Evolutionary conservation across 2,329 filamentous ascomycete genomes (phyloP).

Genomic region (Trichothecium sympodiale): DNA sequence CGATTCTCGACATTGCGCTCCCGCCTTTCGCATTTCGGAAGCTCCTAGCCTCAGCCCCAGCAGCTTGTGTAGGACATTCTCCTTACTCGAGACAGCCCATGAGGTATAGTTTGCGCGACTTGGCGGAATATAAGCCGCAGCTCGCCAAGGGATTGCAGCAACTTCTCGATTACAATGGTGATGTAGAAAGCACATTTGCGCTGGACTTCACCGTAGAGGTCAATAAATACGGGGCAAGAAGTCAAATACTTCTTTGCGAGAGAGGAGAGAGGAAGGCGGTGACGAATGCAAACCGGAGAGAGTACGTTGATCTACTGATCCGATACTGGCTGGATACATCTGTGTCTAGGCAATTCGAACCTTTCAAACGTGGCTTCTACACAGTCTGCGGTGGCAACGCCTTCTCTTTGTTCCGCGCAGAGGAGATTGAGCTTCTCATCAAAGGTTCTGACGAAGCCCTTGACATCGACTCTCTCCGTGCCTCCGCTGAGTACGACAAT

Average conservation of each 20-base stretch:
- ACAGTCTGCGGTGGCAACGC: slow-evolving; percentile 86
- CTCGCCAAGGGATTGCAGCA: slow-evolving; percentile 65
- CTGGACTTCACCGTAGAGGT: slow-evolving; percentile 70
- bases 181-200: slow-evolving; percentile 71
- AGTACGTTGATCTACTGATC: slow-evolving; percentile 81
- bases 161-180: slow-evolving; percentile 69
- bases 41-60: slow-evolving; percentile 66
- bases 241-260: slow-evolving; percentile 59
- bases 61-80: slow-evolving; percentile 39
- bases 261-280: slow-evolving; percentile 66
- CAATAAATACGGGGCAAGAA: slow-evolving; percentile 62
- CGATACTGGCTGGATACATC: slow-evolving; percentile 68
- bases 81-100: slow-evolving; percentile 34
- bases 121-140: slow-evolving; percentile 69
- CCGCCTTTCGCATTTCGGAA: slow-evolving; percentile 87
- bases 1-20: slow-evolving; percentile 77
- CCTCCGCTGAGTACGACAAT: slow-evolving; percentile 72
- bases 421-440: slow-evolving; percentile 83
- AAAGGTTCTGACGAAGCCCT: slow-evolving; percentile 75
- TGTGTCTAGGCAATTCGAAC: slow-evolving; percentile 75
- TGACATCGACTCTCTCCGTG: slow-evolving; percentile 64
- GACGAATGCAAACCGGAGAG: slow-evolving; percentile 71
- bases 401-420: slow-evolving; percentile 73
- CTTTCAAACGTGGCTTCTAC: slow-evolving; percentile 89
- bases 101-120: slow-evolving; percentile 32